Evolutionary conservation across 2,329 filamentous ascomycete genomes (phyloP).

Genomic region (Sarocladium kiliense): DNA sequence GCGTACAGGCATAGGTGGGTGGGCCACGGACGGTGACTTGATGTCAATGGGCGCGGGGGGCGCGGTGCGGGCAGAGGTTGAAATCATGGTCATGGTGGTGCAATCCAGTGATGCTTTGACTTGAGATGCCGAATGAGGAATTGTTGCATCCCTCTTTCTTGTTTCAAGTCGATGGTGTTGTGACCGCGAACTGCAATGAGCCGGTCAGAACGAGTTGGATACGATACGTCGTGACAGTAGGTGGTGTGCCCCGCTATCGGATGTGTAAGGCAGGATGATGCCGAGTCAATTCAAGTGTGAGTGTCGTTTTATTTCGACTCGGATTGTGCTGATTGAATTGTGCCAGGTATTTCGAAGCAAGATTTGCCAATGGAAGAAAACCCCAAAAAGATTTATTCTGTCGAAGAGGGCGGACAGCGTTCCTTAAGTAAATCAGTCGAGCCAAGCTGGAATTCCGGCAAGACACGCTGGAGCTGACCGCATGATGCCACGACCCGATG

Average conservation of each 20-base stretch:
- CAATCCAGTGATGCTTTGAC: neutral
- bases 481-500: neutral
- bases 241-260: neutral
- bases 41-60: constrained; percentile 6
- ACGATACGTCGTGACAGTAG: neutral
- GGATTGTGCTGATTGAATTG: neutral
- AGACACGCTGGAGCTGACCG: constrained; percentile 1
- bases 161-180: neutral
- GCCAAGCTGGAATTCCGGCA: constrained; percentile 5
- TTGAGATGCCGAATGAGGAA: constrained; percentile 2
- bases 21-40: neutral
- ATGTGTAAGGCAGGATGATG: neutral
- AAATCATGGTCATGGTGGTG: constrained; percentile 8
- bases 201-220: neutral
- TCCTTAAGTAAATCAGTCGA: constrained; percentile 1
- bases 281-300: no score
- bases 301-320: neutral
- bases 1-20: neutral
- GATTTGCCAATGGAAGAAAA: no score
- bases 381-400: neutral
- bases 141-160: neutral
- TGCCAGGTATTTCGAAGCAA: no score
- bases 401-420: neutral
- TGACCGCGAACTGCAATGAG: neutral
- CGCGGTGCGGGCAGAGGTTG: neutral